These are phyloP conservation scores for Chrysoporthe cubensis DNA, from an alignment of 2,329 filamentous ascomycete genomes.

Conservation along the genomic window DNA sequence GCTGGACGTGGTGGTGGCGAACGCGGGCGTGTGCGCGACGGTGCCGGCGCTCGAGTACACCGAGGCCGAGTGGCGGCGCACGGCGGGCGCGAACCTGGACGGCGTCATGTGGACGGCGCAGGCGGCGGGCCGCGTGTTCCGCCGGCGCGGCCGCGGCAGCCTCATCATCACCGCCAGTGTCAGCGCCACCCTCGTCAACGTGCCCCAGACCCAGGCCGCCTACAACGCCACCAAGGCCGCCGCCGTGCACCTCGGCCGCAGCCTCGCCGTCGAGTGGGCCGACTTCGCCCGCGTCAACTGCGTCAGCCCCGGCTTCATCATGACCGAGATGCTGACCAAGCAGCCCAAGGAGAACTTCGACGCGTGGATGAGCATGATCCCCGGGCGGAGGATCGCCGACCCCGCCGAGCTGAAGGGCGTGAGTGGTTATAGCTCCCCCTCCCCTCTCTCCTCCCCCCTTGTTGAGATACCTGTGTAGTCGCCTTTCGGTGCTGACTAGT, in stretches of 20 bases:
- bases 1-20: conserved; percentile 37
- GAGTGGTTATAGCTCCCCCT: not conserved
- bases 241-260: conserved; percentile 21
- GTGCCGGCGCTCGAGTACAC: conserved; percentile 34
- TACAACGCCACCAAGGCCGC: conserved; percentile 25
- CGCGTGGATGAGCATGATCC: conserved; percentile 31
- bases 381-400: conserved; percentile 28
- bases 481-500: not conserved
- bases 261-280: conserved; percentile 23
- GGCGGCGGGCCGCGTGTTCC: conserved; percentile 34
- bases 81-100: conserved; percentile 36
- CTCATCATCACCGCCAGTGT: conserved; percentile 35
- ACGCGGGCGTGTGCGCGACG: conserved; percentile 36
- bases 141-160: conserved; percentile 35
- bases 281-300: conserved; percentile 19
- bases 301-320: conserved; percentile 32
- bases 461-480: no score
- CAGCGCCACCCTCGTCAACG: conserved; percentile 32
- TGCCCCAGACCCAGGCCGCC: conserved; percentile 20
- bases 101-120: conserved; percentile 36
- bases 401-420: conserved; percentile 32
- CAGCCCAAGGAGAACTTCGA: conserved; percentile 30
- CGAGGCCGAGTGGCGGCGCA: conserved; percentile 34
- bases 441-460: no score
- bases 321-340: conserved; percentile 28